A percentile compares a stretch with the other conserved stretches of the same genome.
phyloP scores from a whole-genome alignment of 345 rosid genomes.

The Gossypium australe region DNA sequence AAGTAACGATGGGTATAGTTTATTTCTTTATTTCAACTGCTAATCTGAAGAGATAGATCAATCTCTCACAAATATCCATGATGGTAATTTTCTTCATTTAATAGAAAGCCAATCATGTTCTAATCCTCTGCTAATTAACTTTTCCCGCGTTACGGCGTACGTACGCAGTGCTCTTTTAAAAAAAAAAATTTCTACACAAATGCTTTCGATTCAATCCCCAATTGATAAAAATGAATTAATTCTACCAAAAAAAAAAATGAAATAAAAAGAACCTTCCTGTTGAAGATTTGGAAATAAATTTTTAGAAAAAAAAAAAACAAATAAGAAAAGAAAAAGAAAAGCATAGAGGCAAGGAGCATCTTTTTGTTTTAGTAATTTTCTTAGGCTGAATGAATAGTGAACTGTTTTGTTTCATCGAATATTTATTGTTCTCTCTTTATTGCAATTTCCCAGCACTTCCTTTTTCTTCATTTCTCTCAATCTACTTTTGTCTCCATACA shows the following conservation, averaged over 20 bases:
- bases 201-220: neutral
- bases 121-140: neutral
- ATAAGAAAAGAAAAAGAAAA: neutral
- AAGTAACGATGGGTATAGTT: too few species aligned
- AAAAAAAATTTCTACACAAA: too few species aligned
- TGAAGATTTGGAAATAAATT: neutral
- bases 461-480: neutral
- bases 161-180: neutral
- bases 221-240: neutral
- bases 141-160: slow-evolving; percentile 4
- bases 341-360: slow-evolving; percentile 19
- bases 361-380: slow-evolving; percentile 7
- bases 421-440: slow-evolving; percentile 18
- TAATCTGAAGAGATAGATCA: too few species aligned
- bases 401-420: slow-evolving; percentile 16
- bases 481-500: neutral
- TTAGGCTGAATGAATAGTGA: slow-evolving; percentile 8
- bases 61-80: too few species aligned
- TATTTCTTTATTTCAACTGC: too few species aligned
- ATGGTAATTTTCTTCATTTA: too few species aligned
- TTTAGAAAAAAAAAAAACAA: neutral
- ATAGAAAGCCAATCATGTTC: neutral
- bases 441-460: slow-evolving; percentile 11
- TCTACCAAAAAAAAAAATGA: too few species aligned
- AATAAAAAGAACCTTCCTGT: neutral